These are phyloP conservation scores for Collariella sp. DNA, from an alignment of 495 filamentous ascomycete species.

Conservation along the genomic window DNA sequence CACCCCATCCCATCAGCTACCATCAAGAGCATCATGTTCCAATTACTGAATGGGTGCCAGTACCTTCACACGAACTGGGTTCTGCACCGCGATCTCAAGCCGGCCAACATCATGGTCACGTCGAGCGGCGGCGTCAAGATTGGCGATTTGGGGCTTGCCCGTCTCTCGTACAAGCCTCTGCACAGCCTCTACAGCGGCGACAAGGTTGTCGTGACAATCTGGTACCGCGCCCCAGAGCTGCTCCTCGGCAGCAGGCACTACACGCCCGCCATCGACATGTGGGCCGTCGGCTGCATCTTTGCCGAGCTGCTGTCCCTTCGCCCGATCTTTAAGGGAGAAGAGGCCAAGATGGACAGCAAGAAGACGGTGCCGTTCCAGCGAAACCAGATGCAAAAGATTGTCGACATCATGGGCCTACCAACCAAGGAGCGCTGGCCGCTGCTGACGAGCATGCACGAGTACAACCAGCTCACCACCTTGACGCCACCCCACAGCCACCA, in stretches of 20 bases:
- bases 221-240: conserved; percentile 95
- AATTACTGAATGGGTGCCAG: conserved; percentile 85
- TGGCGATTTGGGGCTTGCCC: conserved; percentile 84
- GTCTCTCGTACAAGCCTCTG: conserved; percentile 87
- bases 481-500: conserved; percentile 38
- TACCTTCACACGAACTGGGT: conserved; percentile 98
- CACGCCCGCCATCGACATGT: conserved; percentile 92
- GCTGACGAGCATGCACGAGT: conserved; percentile 73
- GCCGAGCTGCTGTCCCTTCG: conserved; percentile 84
- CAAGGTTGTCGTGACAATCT: conserved; percentile 98
- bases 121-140: conserved; percentile 82
- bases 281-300: conserved; percentile 97
- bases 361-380: conserved; percentile 95
- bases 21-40: conserved; percentile 87
- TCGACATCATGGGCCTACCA: conserved; percentile 87
- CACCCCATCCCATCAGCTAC: conserved; percentile 80
- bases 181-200: conserved; percentile 87
- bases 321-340: conserved; percentile 97
- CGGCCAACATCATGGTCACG: conserved; percentile 98
- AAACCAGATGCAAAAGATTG: conserved; percentile 98
- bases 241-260: conserved; percentile 88
- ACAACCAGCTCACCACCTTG: conserved; percentile 60
- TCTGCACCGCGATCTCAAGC: conserved; percentile 91
- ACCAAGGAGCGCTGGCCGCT: conserved; percentile 84
- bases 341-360: conserved; percentile 97